These are phyloP conservation scores for Anthoceros angustus DNA, from an alignment of 225 moss, liverwort and hornwort species.

Conservation along the genomic window DNA sequence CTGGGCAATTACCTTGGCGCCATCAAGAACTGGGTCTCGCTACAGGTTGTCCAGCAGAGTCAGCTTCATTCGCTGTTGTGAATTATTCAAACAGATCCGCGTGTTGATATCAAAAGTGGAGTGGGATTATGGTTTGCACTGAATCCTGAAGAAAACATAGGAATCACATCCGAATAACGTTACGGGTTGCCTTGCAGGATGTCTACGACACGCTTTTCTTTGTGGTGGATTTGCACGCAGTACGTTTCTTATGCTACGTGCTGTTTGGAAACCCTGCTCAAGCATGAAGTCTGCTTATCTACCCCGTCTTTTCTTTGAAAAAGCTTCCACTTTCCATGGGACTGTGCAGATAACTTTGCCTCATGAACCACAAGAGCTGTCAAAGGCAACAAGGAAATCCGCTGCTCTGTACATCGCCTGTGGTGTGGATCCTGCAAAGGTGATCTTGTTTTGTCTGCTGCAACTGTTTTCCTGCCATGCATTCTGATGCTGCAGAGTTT, in stretches of 20 bases:
- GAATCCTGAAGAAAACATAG: not conserved
- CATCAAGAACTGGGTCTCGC: constrained; percentile 92
- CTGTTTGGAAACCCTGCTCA: not conserved
- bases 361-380: constrained; percentile 67
- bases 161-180: not conserved
- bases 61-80: not conserved
- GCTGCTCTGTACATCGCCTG: constrained; percentile 92
- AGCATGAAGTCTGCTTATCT: not conserved
- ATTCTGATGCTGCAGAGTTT: not conserved
- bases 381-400: constrained; percentile 61
- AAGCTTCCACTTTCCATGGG: not conserved
- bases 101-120: no score
- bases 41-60: constrained; percentile 77
- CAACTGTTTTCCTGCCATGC: not conserved
- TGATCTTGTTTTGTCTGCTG: not conserved
- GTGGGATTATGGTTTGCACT: not conserved
- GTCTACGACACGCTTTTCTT: constrained; percentile 89
- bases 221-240: constrained; percentile 97
- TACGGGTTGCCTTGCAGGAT: constrained; percentile 38
- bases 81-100: not conserved
- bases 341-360: constrained; percentile 59
- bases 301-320: not conserved
- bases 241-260: constrained; percentile 12
- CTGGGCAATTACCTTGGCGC: constrained; percentile 93
- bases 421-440: constrained; percentile 88